phyloP scores from a whole-genome alignment of 2,329 filamentous ascomycete species.

The Fusarium abutilonis region DNA sequence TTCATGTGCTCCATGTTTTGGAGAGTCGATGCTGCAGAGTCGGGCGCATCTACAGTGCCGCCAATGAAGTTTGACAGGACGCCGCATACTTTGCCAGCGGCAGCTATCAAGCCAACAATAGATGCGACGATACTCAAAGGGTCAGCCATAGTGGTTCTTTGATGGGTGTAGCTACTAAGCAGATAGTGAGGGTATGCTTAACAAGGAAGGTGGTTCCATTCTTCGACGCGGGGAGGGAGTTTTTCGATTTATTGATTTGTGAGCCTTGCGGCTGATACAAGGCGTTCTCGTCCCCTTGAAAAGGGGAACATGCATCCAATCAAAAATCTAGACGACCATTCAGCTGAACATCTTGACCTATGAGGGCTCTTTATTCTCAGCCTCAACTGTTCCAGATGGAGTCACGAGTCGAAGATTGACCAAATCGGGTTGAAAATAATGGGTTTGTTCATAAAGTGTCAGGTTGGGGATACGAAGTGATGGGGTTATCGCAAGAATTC shows the following conservation, averaged over 20 bases:
- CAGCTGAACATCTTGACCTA: too few relatives aligned
- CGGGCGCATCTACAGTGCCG: slow-evolving; percentile 2
- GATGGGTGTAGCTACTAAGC: too few relatives aligned
- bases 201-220: too few relatives aligned
- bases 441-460: too few relatives aligned
- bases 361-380: too few relatives aligned
- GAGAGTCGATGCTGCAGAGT: background rate
- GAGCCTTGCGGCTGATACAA: background rate
- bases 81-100: slow-evolving; percentile 7
- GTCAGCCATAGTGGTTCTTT: slow-evolving; percentile 1
- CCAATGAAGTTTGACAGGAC: slow-evolving; percentile 5
- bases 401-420: too few relatives aligned
- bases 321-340: background rate
- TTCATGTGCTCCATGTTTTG: slow-evolving; percentile 7
- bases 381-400: too few relatives aligned
- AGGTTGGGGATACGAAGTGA: too few relatives aligned
- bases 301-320: background rate
- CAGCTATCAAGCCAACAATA: slow-evolving; percentile 2
- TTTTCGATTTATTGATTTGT: background rate
- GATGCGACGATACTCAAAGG: slow-evolving; percentile 12
- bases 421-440: too few relatives aligned
- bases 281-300: background rate
- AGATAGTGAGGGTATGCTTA: too few relatives aligned
- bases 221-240: background rate
- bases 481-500: too few relatives aligned